These are phyloP conservation scores for Corylus avellana DNA, from an alignment of 306 rosid genomes.

Conservation along the genomic window DNA sequence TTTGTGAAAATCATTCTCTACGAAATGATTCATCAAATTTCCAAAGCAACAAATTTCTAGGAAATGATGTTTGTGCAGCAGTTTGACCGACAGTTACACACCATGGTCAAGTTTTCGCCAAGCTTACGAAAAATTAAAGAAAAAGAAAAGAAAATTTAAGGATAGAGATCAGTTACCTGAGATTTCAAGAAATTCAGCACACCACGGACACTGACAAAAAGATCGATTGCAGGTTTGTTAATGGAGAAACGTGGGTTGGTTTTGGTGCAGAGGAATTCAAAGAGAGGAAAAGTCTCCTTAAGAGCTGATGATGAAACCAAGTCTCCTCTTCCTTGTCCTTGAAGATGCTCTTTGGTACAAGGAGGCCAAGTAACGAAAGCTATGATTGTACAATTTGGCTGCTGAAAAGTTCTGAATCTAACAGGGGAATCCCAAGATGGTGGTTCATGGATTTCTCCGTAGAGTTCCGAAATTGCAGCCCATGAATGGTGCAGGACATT, in stretches of 20 bases:
- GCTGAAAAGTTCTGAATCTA: background rate
- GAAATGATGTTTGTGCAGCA: background rate
- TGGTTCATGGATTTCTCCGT: background rate
- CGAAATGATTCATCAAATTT: too few relatives aligned
- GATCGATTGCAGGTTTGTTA: conserved; percentile 29
- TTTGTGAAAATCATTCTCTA: too few relatives aligned
- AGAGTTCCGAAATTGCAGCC: conserved; percentile 12
- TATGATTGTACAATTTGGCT: conserved; percentile 22
- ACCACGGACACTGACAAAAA: conserved; percentile 10
- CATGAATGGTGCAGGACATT: conserved; percentile 34
- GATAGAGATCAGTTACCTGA: conserved; percentile 23
- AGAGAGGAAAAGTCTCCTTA: conserved; percentile 23
- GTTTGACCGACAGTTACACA: background rate
- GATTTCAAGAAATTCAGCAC: conserved; percentile 30
- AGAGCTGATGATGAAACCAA: conserved; percentile 33
- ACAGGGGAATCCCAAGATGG: background rate
- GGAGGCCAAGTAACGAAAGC: conserved; percentile 41
- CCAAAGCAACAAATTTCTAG: too few relatives aligned
- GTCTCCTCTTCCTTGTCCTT: background rate
- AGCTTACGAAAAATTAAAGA: background rate
- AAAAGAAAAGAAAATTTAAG: background rate
- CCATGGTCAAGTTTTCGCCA: background rate
- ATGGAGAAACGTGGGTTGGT: conserved; percentile 25
- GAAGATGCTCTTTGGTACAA: background rate
- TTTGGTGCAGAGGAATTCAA: conserved; percentile 47